Percentiles rank a stretch among this genome's conserved stretches.
These are phyloP conservation scores for Bryopsis sp. DNA, from an alignment of 139 green algal genomes.

Conservation along the genomic window DNA sequence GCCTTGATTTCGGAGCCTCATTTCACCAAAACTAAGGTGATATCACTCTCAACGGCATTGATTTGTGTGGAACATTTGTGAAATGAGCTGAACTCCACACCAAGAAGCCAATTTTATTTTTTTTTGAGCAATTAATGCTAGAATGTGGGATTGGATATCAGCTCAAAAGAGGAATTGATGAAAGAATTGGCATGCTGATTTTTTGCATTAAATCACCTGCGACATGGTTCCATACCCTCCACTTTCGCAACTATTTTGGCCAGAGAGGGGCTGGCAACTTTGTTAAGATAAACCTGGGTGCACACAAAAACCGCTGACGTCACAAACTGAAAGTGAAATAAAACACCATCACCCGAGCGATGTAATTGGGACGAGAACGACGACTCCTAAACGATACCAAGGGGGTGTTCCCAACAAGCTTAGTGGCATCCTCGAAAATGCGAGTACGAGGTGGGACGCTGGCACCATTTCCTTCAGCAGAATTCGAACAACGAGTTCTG, in stretches of 20 bases:
- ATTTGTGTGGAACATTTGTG: too few relatives aligned
- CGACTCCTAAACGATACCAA: slow-evolving; percentile 35
- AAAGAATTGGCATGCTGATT: too few relatives aligned
- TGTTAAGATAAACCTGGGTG: slow-evolving; percentile 75
- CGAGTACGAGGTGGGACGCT: too few relatives aligned
- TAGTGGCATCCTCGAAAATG: slow-evolving; percentile 37
- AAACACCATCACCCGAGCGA: not conserved
- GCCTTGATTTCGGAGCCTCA: not conserved
- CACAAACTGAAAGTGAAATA: not conserved
- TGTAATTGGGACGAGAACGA: not conserved
- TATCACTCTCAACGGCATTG: too few relatives aligned
- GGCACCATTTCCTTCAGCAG: too few relatives aligned
- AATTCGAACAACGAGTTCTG: too few relatives aligned
- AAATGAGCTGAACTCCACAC: too few relatives aligned
- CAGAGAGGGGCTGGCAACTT: slow-evolving; percentile 54
- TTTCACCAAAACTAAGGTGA: not conserved
- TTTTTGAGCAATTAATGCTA: too few relatives aligned
- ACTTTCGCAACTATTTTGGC: slow-evolving; percentile 83
- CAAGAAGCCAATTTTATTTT: too few relatives aligned
- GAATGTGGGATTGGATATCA: too few relatives aligned
- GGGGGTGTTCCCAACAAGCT: slow-evolving; percentile 63
- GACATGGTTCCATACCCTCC: slow-evolving; percentile 88
- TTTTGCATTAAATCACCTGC: slow-evolving; percentile 27
- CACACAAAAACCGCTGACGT: not conserved
- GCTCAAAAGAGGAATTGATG: too few relatives aligned